phyloP scores from a whole-genome alignment of 2,329 filamentous ascomycete genomes.

The Arthrobotrys musiformis region DNA sequence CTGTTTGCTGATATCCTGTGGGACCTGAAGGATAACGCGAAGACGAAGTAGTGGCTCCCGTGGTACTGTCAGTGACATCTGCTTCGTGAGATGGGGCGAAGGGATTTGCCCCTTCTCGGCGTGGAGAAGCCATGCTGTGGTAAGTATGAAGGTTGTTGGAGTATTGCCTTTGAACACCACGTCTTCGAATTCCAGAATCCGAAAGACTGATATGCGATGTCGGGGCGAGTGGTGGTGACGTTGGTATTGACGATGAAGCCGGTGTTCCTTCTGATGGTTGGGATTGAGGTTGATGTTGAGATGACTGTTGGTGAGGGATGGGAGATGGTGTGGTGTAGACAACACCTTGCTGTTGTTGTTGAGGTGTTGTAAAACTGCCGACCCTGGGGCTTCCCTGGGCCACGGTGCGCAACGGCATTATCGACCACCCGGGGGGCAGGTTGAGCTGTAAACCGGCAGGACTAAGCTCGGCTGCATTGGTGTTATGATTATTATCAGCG shows the following conservation, averaged over 20 bases:
- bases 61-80: neutral
- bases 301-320: conserved; percentile 17
- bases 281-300: neutral
- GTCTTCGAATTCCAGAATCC: conserved; percentile 45
- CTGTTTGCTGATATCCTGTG: conserved; percentile 32
- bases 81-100: conserved; percentile 32
- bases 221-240: neutral
- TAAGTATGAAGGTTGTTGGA: conserved; percentile 49
- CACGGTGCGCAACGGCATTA: conserved; percentile 44
- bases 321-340: conserved; percentile 44
- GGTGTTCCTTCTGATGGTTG: conserved; percentile 23
- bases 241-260: neutral
- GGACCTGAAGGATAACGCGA: neutral
- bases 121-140: conserved; percentile 52
- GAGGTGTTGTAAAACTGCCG: conserved; percentile 42
- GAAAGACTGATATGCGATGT: conserved; percentile 46
- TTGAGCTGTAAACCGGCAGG: conserved; percentile 46
- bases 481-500: neutral
- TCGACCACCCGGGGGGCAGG: conserved; percentile 52
- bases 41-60: neutral
- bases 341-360: conserved; percentile 31
- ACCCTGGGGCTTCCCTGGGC: conserved; percentile 18
- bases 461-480: neutral
- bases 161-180: conserved; percentile 50
- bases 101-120: conserved; percentile 42